Evolutionary conservation across 306 rosid genomes (phyloP).

Genomic region (Medicago arabica): DNA sequence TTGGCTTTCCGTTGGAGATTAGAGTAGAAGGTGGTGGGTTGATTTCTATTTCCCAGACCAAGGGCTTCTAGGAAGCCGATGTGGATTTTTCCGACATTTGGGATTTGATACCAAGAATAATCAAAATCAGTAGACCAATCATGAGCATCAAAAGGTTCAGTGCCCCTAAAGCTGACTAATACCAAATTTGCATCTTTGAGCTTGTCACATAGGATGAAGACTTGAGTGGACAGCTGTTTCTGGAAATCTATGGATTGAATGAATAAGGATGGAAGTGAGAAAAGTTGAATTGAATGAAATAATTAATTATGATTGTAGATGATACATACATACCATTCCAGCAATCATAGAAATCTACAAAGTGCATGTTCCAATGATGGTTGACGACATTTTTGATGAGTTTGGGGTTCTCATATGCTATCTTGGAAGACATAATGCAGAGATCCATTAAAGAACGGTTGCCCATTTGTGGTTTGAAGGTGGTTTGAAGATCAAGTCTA

Average conservation of each 20-base stretch:
- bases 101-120: constrained; percentile 80
- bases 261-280: constrained; percentile 23
- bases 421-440: constrained; percentile 78
- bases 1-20: constrained; percentile 42
- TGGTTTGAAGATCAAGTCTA: constrained; percentile 50
- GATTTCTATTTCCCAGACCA: constrained; percentile 67
- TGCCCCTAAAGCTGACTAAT: constrained; percentile 77
- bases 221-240: constrained; percentile 56
- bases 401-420: constrained; percentile 72
- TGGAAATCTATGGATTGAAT: constrained; percentile 54
- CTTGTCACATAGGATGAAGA: constrained; percentile 73
- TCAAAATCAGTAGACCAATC: constrained; percentile 86
- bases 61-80: constrained; percentile 87
- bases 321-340: constrained; percentile 51
- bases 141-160: constrained; percentile 75
- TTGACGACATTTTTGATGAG: constrained; percentile 52
- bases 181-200: constrained; percentile 69
- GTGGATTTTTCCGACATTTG: constrained; percentile 71
- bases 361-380: constrained; percentile 84
- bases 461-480: constrained; percentile 42
- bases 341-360: constrained; percentile 70
- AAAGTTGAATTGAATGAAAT: not conserved
- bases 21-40: constrained; percentile 50
- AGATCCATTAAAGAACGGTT: constrained; percentile 66
- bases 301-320: not conserved